Evolutionary conservation across 331 rosid species (phyloP), one percentile per base, ranked within the genome.

Genomic region (Rhamnella rubrinervis): DNA sequence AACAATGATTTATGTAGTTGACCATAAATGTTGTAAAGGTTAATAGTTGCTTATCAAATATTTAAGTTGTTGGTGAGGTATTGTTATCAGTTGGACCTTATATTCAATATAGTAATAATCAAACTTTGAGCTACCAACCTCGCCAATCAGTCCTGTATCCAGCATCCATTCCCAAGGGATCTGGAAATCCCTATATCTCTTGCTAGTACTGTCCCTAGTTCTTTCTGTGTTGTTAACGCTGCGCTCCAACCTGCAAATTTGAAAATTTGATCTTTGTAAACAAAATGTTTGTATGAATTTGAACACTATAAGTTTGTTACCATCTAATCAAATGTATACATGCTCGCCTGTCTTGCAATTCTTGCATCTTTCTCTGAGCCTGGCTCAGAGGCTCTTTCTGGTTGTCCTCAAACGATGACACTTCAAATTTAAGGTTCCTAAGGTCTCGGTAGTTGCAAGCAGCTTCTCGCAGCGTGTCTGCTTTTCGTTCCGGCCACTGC

Each of bases 291-390:
- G 9, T 44, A 51, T 63, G 39, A 56, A 67, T 67, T 67, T n/a
- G 23, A 51, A 12, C 46, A 31, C 1, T 31, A 31, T 17, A 8
- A 19, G 44, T 23, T 16, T 44, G 18, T 8, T 66, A 38, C 31
- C 67, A 69, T 39, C 35, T 16, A 68, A 68, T 51, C 57, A 55
- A 65, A 38, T 26, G 68, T 80, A 77, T 89, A 86, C 93, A 78
- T 85, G 75, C 95, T 95, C 89, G 90, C 99, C 96, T 91, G 93
- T 95, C 96, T 89, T 91, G 96, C 84, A 95, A 47, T 64, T 92
- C 83, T 69, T 91, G 97, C 52, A 88, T 89, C 75, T 85, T 87
- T 68, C 87, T 83, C 4, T 88, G 66, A 19, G 88, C 89, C 65
- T 75, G 87, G 44, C 59, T 35, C 67, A 69, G 40, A 15, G 84